These are phyloP conservation scores for Fraxinus cuspidata DNA, from an alignment of 257 asterid species.

Conservation along the genomic window DNA sequence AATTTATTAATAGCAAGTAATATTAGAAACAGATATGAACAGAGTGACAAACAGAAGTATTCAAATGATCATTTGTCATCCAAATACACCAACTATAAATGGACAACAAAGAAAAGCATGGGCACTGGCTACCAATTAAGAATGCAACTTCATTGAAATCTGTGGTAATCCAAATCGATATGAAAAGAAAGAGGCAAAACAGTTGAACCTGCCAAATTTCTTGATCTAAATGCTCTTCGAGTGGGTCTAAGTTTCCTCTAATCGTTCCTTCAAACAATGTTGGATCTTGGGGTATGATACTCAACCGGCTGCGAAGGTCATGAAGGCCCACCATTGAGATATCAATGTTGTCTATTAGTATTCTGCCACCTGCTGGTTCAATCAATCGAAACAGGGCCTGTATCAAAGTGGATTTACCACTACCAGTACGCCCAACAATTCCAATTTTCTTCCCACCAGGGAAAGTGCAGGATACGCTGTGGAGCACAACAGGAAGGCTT, in stretches of 20 bases:
- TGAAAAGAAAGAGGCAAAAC: slow-evolving; percentile 2
- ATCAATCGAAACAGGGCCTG: slow-evolving; percentile 88
- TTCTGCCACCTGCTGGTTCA: slow-evolving; percentile 72
- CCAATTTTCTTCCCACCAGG: slow-evolving; percentile 95
- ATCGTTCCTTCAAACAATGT: slow-evolving; percentile 96
- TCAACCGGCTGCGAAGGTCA: slow-evolving; percentile 85
- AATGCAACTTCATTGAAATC: not conserved
- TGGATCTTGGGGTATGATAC: slow-evolving; percentile 99
- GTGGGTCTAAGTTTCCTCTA: slow-evolving; percentile 90
- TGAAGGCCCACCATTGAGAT: slow-evolving; percentile 86
- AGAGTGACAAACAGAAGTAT: not conserved
- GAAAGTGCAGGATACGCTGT: slow-evolving; percentile 79
- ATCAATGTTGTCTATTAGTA: slow-evolving; percentile 80
- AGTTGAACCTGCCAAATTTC: slow-evolving; percentile 87
- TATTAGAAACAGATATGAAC: not conserved
- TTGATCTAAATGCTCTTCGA: slow-evolving; percentile 81
- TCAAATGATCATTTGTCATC: not conserved
- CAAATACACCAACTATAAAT: not conserved
- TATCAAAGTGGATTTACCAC: slow-evolving; percentile 92
- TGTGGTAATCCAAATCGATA: not conserved
- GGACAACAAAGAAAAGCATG: not conserved
- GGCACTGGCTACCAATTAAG: not conserved
- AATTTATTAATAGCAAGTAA: slow-evolving; percentile 12
- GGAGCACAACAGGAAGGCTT: slow-evolving; percentile 95
- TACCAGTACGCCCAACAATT: slow-evolving; percentile 93